phyloP scores from a whole-genome alignment of 495 filamentous ascomycete genomes.

The Astrocystis sublimbata region DNA sequence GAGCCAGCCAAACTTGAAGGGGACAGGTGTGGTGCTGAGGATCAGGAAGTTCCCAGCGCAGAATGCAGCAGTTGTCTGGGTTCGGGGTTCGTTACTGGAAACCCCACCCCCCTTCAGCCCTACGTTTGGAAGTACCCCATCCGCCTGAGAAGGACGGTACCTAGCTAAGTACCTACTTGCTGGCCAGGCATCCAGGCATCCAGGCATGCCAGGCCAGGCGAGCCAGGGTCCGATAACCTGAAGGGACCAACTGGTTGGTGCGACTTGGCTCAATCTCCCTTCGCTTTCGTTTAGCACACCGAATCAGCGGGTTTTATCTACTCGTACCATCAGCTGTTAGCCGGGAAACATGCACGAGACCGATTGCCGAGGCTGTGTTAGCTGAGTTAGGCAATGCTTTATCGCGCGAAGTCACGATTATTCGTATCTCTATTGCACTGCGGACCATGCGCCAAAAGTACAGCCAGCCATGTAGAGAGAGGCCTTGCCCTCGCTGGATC shows the following conservation, averaged over 20 bases:
- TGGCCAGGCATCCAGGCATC: no score
- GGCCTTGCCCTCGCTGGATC: slow-evolving; percentile 11
- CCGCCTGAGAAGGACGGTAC: slow-evolving; percentile 1
- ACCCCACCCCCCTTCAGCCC: slow-evolving; percentile 5
- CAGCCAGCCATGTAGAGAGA: neutral
- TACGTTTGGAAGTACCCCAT: slow-evolving; percentile 5
- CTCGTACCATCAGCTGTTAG: no score
- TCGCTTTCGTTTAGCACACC: slow-evolving; percentile 8
- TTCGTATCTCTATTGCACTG: neutral
- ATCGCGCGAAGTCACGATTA: neutral
- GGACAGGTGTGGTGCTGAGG: neutral
- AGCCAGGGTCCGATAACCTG: no score
- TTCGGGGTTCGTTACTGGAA: slow-evolving; percentile 11
- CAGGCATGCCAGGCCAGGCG: no score
- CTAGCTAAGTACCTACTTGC: neutral
- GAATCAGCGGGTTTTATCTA: slow-evolving; percentile 12
- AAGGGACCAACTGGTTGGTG: no score
- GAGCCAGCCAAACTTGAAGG: neutral
- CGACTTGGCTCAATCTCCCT: neutral
- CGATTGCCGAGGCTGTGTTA: slow-evolving; percentile 6
- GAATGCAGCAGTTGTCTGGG: no score
- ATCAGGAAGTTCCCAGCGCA: neutral
- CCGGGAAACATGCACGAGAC: slow-evolving; percentile 13
- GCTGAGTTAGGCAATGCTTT: neutral
- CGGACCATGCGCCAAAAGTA: slow-evolving; percentile 7